Percentiles rank a stretch among this genome's conserved stretches.
Evolutionary conservation across 495 filamentous ascomycete genomes (phyloP).

Genomic region (Penicillium paxilli): DNA sequence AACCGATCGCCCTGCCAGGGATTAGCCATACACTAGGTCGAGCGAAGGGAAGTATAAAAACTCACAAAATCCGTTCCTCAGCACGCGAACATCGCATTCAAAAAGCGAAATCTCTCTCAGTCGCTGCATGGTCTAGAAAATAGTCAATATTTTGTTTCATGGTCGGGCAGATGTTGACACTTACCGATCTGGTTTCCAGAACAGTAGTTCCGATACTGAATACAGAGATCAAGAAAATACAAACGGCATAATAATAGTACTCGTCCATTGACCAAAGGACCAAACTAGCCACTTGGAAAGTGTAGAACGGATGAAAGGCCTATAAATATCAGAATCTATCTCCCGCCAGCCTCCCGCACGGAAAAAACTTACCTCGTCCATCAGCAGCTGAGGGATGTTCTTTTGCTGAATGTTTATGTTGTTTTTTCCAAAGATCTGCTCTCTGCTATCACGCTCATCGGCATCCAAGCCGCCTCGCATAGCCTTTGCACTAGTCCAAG

Average conservation of each 20-base stretch:
- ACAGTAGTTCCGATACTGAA: slow-evolving; percentile 89
- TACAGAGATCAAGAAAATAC: slow-evolving; percentile 93
- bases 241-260: slow-evolving; percentile 96
- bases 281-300: slow-evolving; percentile 95
- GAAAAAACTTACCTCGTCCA: slow-evolving; percentile 70
- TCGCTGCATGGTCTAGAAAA: slow-evolving; percentile 77
- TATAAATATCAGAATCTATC: slow-evolving; percentile 31
- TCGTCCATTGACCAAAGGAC: slow-evolving; percentile 92
- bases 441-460: slow-evolving; percentile 82
- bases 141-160: slow-evolving; percentile 21
- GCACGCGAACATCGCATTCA: slow-evolving; percentile 90
- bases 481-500: slow-evolving; percentile 74
- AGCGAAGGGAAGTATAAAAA: slow-evolving; percentile 2
- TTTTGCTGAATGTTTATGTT: slow-evolving; percentile 91
- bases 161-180: slow-evolving; percentile 1
- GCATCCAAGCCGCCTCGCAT: slow-evolving; percentile 85
- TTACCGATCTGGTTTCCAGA: slow-evolving; percentile 82
- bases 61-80: slow-evolving; percentile 93
- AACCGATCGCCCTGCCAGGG: slow-evolving; percentile 71
- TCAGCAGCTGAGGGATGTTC: slow-evolving; percentile 72
- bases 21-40: not conserved
- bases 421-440: slow-evolving; percentile 85
- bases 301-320: slow-evolving; percentile 97
- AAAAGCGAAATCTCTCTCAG: slow-evolving; percentile 91
- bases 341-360: not conserved